A percentile compares a stretch with the other conserved stretches of the same genome.
Evolutionary conservation across 2,329 filamentous ascomycete species (phyloP).

Genomic region (Trichoderma pleuroti): DNA sequence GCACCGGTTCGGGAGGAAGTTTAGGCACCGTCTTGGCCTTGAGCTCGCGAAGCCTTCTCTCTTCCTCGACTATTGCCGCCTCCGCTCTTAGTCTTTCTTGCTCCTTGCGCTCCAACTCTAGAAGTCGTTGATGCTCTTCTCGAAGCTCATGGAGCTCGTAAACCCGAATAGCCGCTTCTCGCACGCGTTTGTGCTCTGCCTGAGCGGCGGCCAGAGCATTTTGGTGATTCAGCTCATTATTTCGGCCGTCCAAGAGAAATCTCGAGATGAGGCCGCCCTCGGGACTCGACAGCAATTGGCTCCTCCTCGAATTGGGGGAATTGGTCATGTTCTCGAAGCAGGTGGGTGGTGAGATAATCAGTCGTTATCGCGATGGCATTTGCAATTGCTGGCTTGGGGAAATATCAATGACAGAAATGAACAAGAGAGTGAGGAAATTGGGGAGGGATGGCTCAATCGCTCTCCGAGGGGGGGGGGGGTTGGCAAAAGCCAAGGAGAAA

Average conservation of each 20-base stretch:
- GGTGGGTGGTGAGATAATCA: background rate
- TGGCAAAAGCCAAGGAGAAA: background rate
- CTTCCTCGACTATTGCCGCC: conserved; percentile 44
- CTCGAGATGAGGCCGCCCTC: conserved; percentile 50
- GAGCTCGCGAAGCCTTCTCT: conserved; percentile 47
- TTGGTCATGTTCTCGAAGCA: conserved; percentile 37
- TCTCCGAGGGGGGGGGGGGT: background rate
- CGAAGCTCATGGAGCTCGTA: conserved; percentile 47
- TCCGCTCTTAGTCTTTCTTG: conserved; percentile 45
- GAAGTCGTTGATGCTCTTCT: conserved; percentile 42
- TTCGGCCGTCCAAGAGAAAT: conserved; percentile 59
- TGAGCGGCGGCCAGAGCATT: conserved; percentile 64
- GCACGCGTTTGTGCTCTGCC: conserved; percentile 63
- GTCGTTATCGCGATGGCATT: conserved; percentile 16
- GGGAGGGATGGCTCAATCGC: background rate
- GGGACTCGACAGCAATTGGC: conserved; percentile 41
- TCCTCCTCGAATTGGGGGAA: conserved; percentile 40
- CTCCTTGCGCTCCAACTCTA: conserved; percentile 44
- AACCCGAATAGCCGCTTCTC: conserved; percentile 47
- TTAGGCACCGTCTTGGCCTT: conserved; percentile 44
- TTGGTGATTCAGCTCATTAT: conserved; percentile 60
- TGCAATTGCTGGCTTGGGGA: background rate
- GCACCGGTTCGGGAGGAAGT: conserved; percentile 38
- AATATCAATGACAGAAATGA: background rate
- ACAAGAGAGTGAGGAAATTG: background rate